These are phyloP conservation scores for Brassica balearica DNA, from an alignment of 441 rosid genomes.

Conservation along the genomic window DNA sequence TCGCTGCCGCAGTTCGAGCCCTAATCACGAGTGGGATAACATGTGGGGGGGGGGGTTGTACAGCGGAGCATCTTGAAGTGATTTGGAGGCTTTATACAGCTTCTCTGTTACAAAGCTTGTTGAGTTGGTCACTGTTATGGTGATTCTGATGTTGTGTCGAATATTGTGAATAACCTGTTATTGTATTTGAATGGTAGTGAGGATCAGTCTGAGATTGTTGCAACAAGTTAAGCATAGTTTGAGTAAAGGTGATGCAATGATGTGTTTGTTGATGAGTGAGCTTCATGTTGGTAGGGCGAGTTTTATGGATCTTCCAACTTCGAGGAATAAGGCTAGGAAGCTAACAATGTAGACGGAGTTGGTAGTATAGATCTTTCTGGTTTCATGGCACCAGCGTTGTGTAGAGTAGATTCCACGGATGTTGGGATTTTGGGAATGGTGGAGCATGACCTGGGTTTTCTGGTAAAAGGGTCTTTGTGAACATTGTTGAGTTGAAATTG, in stretches of 20 bases:
- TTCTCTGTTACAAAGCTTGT: slow-evolving; percentile 57
- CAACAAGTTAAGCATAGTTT: slow-evolving; percentile 74
- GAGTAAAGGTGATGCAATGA: slow-evolving; percentile 90
- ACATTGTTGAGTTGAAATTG: slow-evolving; percentile 50
- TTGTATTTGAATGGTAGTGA: slow-evolving; percentile 59
- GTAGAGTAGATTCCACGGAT: slow-evolving; percentile 68
- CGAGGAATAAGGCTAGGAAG: slow-evolving; percentile 34
- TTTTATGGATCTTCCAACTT: slow-evolving; percentile 58
- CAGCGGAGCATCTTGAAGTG: slow-evolving; percentile 39
- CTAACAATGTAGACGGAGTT: slow-evolving; percentile 45
- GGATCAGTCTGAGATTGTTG: slow-evolving; percentile 60
- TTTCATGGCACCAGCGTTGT: slow-evolving; percentile 32
- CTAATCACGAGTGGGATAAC: slow-evolving; percentile 45
- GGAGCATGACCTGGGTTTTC: slow-evolving; percentile 58
- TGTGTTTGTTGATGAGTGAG: slow-evolving; percentile 90
- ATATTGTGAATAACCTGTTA: slow-evolving; percentile 71
- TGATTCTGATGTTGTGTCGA: slow-evolving; percentile 73
- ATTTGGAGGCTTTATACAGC: background rate
- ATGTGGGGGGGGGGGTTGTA: slow-evolving; percentile 62
- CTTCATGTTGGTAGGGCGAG: slow-evolving; percentile 81
- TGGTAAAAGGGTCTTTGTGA: slow-evolving; percentile 13
- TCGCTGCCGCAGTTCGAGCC: background rate
- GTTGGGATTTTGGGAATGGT: slow-evolving; percentile 62
- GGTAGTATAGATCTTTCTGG: slow-evolving; percentile 38
- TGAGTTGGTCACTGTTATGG: slow-evolving; percentile 74